Conservation (phyloP, 2,329 filamentous ascomycete species). For the Atkinsonella texensis region DNA sequence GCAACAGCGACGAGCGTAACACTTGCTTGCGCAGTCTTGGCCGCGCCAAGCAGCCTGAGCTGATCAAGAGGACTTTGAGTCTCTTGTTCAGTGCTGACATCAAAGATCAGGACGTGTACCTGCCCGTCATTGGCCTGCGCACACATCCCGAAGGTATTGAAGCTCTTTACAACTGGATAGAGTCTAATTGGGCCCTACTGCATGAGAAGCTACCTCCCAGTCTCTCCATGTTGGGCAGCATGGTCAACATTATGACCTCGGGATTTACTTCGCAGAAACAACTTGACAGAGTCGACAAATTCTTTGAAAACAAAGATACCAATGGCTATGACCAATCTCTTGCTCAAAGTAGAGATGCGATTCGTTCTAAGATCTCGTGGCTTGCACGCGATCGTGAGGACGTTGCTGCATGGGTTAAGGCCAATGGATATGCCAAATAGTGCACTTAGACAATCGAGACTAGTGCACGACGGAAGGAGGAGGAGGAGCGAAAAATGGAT, state of each 20-base stretch:
- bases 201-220: constrained; percentile 74
- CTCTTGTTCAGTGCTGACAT: constrained; percentile 69
- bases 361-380: constrained; percentile 56
- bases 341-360: constrained; percentile 78
- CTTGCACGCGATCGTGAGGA: constrained; percentile 14
- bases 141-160: constrained; percentile 66
- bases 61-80: constrained; percentile 70
- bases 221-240: constrained; percentile 71
- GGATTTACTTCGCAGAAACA: constrained; percentile 71
- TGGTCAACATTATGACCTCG: constrained; percentile 72
- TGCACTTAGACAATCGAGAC: neutral
- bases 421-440: constrained; percentile 12
- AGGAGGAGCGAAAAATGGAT: neutral
- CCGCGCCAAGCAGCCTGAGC: constrained; percentile 60
- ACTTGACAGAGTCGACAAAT: constrained; percentile 61
- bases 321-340: constrained; percentile 78
- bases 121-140: constrained; percentile 70
- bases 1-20: constrained; percentile 71
- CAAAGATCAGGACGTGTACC: constrained; percentile 90
- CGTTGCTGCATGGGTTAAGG: constrained; percentile 14
- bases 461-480: neutral
- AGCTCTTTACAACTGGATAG: constrained; percentile 73
- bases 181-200: constrained; percentile 77
- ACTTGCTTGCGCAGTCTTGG: constrained; percentile 77
- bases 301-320: constrained; percentile 73